These are phyloP conservation scores for Globisporangium emineosum DNA, from an alignment of 352 stramenopile species.

Conservation along the genomic window DNA sequence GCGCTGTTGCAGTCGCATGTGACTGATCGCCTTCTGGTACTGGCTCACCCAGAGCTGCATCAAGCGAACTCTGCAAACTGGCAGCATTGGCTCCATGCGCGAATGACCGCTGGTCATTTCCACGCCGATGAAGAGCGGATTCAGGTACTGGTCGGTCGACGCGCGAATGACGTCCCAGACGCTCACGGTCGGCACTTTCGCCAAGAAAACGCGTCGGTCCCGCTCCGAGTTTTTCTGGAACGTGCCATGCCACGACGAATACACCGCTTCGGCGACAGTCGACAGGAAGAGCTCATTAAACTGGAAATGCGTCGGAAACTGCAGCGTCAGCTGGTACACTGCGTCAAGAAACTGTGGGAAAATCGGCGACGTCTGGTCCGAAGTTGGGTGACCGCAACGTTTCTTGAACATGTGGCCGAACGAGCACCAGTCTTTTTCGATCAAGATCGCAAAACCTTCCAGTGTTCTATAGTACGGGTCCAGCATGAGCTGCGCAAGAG, in stretches of 20 bases:
- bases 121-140: constrained; percentile 71
- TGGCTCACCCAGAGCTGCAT: constrained; percentile 87
- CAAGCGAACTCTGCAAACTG: constrained; percentile 78
- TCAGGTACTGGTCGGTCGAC: constrained; percentile 78
- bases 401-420: constrained; percentile 90
- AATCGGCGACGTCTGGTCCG: constrained; percentile 95
- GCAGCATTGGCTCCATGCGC: constrained; percentile 70
- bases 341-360: constrained; percentile 99
- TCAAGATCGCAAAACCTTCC: constrained; percentile 71
- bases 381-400: constrained; percentile 69
- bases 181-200: constrained; percentile 67
- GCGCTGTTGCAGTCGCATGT: constrained; percentile 85
- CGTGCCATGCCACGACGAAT: constrained; percentile 95
- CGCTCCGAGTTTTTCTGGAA: constrained; percentile 90
- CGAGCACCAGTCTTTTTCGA: constrained; percentile 87
- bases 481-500: constrained; percentile 81
- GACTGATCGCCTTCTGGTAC: constrained; percentile 86
- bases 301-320: constrained; percentile 98
- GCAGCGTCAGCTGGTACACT: constrained; percentile 95
- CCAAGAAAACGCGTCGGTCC: constrained; percentile 62
- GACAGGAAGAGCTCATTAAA: constrained; percentile 95
- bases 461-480: constrained; percentile 81
- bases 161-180: constrained; percentile 84
- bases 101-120: constrained; percentile 18
- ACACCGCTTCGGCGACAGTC: constrained; percentile 94